Evolutionary conservation across 208 protist species (phyloP).

Genomic region (Strigomonas galati): DNA sequence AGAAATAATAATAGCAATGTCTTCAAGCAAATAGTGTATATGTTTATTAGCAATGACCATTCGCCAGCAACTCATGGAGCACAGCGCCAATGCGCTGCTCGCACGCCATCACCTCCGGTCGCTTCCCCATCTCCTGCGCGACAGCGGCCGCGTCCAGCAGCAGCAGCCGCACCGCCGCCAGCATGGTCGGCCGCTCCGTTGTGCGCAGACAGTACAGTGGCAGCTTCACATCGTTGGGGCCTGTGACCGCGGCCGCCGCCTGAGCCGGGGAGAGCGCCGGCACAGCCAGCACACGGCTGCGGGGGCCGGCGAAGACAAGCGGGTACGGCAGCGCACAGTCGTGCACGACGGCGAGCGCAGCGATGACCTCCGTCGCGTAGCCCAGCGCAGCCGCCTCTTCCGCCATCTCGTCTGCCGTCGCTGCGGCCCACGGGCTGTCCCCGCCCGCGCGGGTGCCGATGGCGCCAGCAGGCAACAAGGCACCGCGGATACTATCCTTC

Average conservation of each 20-base stretch:
- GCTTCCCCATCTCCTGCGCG: constrained; percentile 40
- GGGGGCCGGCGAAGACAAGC: constrained; percentile 42
- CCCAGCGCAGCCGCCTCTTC: constrained; percentile 59
- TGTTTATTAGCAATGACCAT: constrained; percentile 7
- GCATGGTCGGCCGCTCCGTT: constrained; percentile 47
- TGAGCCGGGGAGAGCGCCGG: neutral
- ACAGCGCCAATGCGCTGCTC: constrained; percentile 39
- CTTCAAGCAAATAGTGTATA: neutral
- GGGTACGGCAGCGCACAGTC: constrained; percentile 57
- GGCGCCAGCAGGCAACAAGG: no score
- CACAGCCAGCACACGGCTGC: constrained; percentile 31
- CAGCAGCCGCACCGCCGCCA: constrained; percentile 43
- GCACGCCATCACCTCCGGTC: constrained; percentile 25
- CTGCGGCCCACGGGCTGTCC: no score
- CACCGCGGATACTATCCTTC: no score
- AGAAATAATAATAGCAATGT: constrained; percentile 14
- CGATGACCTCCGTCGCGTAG: constrained; percentile 45
- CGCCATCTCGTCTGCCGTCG: constrained; percentile 30
- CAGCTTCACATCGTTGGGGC: constrained; percentile 13
- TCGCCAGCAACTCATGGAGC: constrained; percentile 35
- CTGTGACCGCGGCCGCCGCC: neutral
- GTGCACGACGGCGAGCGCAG: constrained; percentile 47
- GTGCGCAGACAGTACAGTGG: constrained; percentile 3
- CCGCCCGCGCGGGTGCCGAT: neutral
- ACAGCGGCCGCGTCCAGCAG: constrained; percentile 29